Percentiles rank a stretch among this genome's conserved stretches.
Evolutionary conservation across 176 grass and related monocot species (phyloP).

Genomic region (Metroxylon sagu): DNA sequence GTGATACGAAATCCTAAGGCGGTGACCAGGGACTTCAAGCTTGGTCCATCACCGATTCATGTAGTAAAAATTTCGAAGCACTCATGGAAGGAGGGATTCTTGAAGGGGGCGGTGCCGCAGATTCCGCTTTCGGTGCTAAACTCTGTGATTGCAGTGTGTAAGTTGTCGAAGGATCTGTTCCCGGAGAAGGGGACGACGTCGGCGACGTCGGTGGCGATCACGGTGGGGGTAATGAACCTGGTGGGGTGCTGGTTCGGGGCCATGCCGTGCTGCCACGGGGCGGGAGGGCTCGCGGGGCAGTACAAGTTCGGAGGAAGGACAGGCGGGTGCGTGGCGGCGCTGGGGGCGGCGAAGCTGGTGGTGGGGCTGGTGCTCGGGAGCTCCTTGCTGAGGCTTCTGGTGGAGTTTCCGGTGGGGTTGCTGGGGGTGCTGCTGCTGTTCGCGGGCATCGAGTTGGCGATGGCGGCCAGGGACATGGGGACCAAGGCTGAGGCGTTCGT

Average conservation of each 20-base stretch:
- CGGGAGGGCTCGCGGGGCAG: slow-evolving; percentile 75
- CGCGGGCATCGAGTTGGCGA: slow-evolving; percentile 62
- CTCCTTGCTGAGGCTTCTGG: slow-evolving; percentile 52
- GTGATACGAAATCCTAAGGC: slow-evolving; percentile 43
- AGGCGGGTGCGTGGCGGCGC: slow-evolving; percentile 57
- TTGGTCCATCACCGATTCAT: slow-evolving; percentile 43
- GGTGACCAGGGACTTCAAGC: slow-evolving; percentile 35
- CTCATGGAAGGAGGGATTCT: slow-evolving; percentile 66
- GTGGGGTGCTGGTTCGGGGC: slow-evolving; percentile 90
- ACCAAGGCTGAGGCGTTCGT: slow-evolving; percentile 65
- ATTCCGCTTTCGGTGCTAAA: slow-evolving; percentile 80
- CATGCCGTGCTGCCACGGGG: slow-evolving; percentile 92
- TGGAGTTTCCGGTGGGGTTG: slow-evolving; percentile 53
- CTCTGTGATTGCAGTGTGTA: slow-evolving; percentile 81
- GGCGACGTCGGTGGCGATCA: slow-evolving; percentile 62
- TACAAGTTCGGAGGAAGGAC: slow-evolving; percentile 69
- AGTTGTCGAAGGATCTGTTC: slow-evolving; percentile 72
- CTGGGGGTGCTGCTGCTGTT: slow-evolving; percentile 79
- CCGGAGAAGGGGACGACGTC: slow-evolving; percentile 31
- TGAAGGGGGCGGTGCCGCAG: slow-evolving; percentile 73
- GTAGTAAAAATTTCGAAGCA: slow-evolving; percentile 46
- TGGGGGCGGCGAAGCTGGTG: slow-evolving; percentile 57
- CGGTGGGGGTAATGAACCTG: slow-evolving; percentile 85
- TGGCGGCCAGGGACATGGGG: slow-evolving; percentile 74
- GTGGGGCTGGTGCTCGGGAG: slow-evolving; percentile 52